Evolutionary conservation across 495 filamentous ascomycete genomes (phyloP).

Genomic region (Penicillium goetzii): DNA sequence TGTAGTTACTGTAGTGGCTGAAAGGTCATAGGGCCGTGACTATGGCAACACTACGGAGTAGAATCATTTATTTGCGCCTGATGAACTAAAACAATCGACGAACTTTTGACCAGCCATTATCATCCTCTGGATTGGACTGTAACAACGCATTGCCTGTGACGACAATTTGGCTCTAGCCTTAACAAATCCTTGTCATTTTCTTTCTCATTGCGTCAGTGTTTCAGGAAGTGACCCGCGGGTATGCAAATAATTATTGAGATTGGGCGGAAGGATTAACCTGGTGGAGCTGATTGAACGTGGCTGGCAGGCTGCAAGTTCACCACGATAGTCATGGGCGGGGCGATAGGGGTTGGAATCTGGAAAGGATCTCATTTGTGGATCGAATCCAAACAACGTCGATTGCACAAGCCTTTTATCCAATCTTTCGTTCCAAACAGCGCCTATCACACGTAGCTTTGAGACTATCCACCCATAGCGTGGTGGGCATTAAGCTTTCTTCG

Average conservation of each 20-base stretch:
- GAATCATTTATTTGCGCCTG: not conserved
- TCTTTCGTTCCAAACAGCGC: not conserved
- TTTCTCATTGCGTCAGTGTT: conserved; percentile 3
- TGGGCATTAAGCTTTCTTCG: conserved; percentile 7
- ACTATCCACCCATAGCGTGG: conserved; percentile 2
- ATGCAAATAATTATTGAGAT: not conserved
- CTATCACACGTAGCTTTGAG: conserved; percentile 6
- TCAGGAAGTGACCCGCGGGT: not conserved
- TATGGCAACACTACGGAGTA: not conserved
- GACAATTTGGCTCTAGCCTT: not conserved
- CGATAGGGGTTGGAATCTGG: not conserved
- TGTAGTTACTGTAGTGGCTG: not conserved
- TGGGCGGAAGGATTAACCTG: not conserved
- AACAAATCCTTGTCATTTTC: not conserved
- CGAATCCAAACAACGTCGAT: conserved; percentile 1
- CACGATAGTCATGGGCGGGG: conserved; percentile 10
- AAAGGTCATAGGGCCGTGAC: not conserved
- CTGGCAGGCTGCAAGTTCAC: not conserved
- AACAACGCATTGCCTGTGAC: not conserved
- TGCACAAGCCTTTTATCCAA: not conserved
- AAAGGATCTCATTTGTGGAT: conserved; percentile 9
- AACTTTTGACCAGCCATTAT: not conserved
- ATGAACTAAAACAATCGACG: not conserved
- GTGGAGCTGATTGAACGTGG: not conserved
- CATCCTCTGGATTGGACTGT: not conserved